Evolutionary conservation across 2,329 filamentous ascomycete species (phyloP), one percentile per base, ranked within the genome.

Genomic region (Clonostachys rosea): DNA sequence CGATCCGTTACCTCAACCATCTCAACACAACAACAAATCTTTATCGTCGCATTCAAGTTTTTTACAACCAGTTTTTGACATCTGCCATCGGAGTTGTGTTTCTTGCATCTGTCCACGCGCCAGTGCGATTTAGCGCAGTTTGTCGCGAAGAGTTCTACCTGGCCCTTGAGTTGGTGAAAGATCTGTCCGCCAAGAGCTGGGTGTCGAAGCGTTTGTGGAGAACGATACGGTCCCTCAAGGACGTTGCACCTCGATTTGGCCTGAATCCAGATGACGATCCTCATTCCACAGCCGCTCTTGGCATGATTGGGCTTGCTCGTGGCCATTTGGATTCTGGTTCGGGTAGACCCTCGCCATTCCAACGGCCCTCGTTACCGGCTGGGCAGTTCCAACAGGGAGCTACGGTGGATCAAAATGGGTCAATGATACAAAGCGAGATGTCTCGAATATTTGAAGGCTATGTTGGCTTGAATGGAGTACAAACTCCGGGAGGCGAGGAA

Each of bases 41-140:
- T 4, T 91, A 91, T 62, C 76, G 81, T 35, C 79, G 75, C 34
- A 79, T 87, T 45, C 87, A 91, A 64, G 81, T 86, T 7, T 87
- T 89, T 60, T 91, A 90, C 67, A 87, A 91, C 62, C 87, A 91
- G 56, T 91, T 91, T 57, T 73, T 91, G 17, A 83, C 86, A 2
- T 87, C 85, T 0, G 84, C 86, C 2, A 80, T 91, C 17, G 84
- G 86, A 1, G 86, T 89, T 4, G 71, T 91, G 12, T 91, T 91
- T 59, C 75, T 91, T 1, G 87, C 87, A 2, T 86, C 86, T 1
- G 86, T 85, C 4, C 87, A 91, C 57, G 85, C 86, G 1, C 87
- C 87, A 0, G 77, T 86, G 0, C 76, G 83, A 24, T 91, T 91
- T 61, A 86, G 82, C 55, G 70, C 76, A 10, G 65, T 74, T 20